phyloP scores from a whole-genome alignment of 2,329 filamentous ascomycete genomes.

The Alternaria tenuissima region DNA sequence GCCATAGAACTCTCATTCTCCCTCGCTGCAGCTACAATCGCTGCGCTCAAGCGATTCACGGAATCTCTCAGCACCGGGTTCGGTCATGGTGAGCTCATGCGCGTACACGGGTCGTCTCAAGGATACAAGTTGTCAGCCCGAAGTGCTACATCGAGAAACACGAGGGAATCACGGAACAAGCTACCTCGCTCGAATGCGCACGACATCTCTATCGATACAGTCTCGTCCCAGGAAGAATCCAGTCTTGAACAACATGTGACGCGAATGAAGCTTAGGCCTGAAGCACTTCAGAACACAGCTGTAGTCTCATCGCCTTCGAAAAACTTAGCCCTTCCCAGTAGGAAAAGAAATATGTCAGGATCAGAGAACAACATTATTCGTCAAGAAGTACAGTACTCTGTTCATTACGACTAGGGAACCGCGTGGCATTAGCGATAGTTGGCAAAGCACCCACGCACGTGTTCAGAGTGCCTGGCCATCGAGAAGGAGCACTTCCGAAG shows the following conservation, averaged over 20 bases:
- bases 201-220: background rate
- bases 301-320: background rate
- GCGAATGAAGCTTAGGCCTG: background rate
- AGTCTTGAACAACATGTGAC: background rate
- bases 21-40: slow-evolving; percentile 19
- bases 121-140: slow-evolving; percentile 16
- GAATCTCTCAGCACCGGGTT: slow-evolving; percentile 24
- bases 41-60: slow-evolving; percentile 20
- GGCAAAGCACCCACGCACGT: background rate
- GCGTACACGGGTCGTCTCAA: slow-evolving; percentile 14
- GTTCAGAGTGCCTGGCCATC: background rate
- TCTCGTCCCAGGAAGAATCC: background rate
- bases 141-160: slow-evolving; percentile 4
- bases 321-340: background rate
- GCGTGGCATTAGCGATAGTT: background rate
- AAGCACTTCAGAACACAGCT: background rate
- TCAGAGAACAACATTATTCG: background rate
- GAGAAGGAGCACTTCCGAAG: background rate
- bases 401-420: background rate
- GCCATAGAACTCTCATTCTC: slow-evolving; percentile 20
- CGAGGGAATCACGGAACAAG: background rate
- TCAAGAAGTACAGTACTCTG: background rate
- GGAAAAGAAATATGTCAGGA: no score
- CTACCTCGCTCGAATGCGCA: background rate
- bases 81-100: slow-evolving; percentile 23